phyloP scores from a whole-genome alignment of 345 rosid species.

The Ricinus communis region DNA sequence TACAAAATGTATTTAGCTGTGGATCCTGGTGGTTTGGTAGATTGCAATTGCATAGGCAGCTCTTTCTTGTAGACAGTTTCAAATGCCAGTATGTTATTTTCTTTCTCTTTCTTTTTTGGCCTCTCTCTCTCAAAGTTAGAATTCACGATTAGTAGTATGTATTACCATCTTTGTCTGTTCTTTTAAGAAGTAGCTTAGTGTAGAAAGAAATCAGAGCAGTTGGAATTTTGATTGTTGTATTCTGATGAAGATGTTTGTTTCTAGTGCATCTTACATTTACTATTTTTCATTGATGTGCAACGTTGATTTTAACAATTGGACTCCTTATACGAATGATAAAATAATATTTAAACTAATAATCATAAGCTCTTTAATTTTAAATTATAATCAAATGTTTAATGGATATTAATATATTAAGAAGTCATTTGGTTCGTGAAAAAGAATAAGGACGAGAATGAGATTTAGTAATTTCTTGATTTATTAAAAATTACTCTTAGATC shows the following conservation, averaged over 20 bases:
- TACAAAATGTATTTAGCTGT: conserved; percentile 5
- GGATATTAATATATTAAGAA: too few species aligned
- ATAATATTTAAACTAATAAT: too few species aligned
- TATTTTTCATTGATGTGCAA: too few species aligned
- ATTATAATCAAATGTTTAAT: too few species aligned
- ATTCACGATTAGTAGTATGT: conserved; percentile 12
- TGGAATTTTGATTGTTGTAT: background rate
- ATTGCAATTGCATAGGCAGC: conserved; percentile 13
- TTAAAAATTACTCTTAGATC: too few species aligned
- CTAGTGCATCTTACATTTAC: background rate
- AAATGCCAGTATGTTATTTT: conserved; percentile 12
- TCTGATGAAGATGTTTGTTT: conserved; percentile 7
- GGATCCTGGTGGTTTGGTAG: conserved; percentile 17
- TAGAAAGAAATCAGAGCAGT: conserved; percentile 10
- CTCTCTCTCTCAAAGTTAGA: conserved; percentile 4
- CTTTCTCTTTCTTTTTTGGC: too few species aligned
- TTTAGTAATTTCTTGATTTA: too few species aligned
- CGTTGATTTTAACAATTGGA: too few species aligned
- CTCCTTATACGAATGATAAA: too few species aligned
- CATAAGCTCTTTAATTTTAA: too few species aligned
- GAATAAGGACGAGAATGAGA: too few species aligned
- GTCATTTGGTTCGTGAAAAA: too few species aligned
- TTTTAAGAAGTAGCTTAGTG: background rate
- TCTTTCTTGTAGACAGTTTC: conserved; percentile 9
- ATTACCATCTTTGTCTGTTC: conserved; percentile 6